phyloP scores from a whole-genome alignment of 164 flowering plant species.

The Akebia trifoliata region DNA sequence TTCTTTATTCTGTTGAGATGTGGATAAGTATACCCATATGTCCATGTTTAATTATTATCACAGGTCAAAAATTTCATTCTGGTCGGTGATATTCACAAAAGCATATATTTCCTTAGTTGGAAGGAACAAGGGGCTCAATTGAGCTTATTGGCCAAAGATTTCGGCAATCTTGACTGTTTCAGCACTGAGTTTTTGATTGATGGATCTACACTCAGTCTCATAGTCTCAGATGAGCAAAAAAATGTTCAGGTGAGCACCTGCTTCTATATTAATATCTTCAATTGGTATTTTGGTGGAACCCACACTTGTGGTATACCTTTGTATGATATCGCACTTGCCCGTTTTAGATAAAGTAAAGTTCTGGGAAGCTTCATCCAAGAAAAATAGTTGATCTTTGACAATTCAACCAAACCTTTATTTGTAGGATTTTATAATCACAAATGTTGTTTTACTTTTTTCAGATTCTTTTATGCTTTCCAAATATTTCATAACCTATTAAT shows the following conservation, averaged over 20 bases:
- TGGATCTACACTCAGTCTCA: conserved; percentile 85
- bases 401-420: no score
- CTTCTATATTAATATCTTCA: not conserved
- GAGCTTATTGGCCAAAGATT: conserved; percentile 86
- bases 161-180: conserved; percentile 87
- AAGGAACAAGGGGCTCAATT: conserved; percentile 96
- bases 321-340: no score
- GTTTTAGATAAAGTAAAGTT: no score
- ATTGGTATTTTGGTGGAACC: not conserved
- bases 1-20: not conserved
- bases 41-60: conserved; percentile 7
- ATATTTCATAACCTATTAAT: no score
- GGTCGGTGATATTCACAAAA: conserved; percentile 87
- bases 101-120: conserved; percentile 96
- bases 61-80: conserved; percentile 97
- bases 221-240: conserved; percentile 90
- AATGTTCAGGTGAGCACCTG: conserved; percentile 69
- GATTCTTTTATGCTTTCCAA: no score
- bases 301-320: no score
- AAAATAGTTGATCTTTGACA: no score
- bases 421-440: no score
- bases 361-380: no score
- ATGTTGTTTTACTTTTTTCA: no score
- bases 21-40: not conserved
- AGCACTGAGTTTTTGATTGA: conserved; percentile 95